Evolutionary conservation across 2,329 filamentous ascomycete genomes (phyloP).

Genomic region (Xylariales sp.): DNA sequence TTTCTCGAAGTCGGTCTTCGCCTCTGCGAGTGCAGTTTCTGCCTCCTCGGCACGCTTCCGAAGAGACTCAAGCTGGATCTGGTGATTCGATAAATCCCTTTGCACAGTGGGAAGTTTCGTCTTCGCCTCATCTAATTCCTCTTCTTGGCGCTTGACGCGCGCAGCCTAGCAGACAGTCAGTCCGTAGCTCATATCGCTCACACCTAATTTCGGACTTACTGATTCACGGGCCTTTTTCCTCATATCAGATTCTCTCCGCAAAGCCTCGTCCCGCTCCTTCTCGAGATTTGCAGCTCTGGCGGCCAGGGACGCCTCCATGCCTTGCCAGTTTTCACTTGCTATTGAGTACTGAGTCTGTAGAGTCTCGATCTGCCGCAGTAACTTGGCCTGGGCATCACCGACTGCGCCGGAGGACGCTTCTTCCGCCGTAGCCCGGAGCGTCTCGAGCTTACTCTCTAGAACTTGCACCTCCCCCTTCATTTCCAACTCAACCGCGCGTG

Average conservation of each 20-base stretch:
- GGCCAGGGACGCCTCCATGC: slow-evolving; percentile 82
- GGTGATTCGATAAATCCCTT: slow-evolving; percentile 57
- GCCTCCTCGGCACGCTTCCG: slow-evolving; percentile 61
- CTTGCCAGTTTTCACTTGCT: slow-evolving; percentile 96
- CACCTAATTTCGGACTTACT: slow-evolving; percentile 50
- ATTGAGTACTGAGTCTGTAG: slow-evolving; percentile 92
- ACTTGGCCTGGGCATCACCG: slow-evolving; percentile 81
- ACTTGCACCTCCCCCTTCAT: slow-evolving; percentile 71
- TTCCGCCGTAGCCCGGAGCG: slow-evolving; percentile 78
- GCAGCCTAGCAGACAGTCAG: slow-evolving; percentile 48
- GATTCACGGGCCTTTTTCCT: slow-evolving; percentile 84
- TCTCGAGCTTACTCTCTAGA: slow-evolving; percentile 85
- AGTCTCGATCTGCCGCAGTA: slow-evolving; percentile 90
- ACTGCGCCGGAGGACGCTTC: slow-evolving; percentile 79
- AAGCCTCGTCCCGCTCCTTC: slow-evolving; percentile 84
- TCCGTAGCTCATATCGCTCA: no score
- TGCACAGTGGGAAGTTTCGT: slow-evolving; percentile 61
- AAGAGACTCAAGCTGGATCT: slow-evolving; percentile 55
- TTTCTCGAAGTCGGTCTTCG: slow-evolving; percentile 45
- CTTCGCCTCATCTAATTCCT: slow-evolving; percentile 71
- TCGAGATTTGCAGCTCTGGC: slow-evolving; percentile 74
- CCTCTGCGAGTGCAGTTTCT: slow-evolving; percentile 58
- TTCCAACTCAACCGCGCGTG: slow-evolving; percentile 66
- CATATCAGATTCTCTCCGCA: slow-evolving; percentile 78
- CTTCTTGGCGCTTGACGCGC: slow-evolving; percentile 64